These are phyloP conservation scores for Nyssa sinensis DNA, from an alignment of 148 eudicot species.

Conservation along the genomic window DNA sequence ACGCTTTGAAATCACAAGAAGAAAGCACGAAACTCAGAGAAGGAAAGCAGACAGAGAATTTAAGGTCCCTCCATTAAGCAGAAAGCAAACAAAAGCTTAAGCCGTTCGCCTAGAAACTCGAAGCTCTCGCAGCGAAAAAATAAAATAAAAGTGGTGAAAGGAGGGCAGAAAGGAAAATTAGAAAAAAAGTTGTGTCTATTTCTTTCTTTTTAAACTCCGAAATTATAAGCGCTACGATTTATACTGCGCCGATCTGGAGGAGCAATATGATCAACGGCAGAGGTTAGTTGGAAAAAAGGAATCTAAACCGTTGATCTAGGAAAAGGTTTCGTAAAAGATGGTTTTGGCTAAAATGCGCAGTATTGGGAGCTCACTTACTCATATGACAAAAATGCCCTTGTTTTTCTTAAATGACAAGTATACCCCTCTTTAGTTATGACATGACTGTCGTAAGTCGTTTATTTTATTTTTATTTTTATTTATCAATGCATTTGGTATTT, in stretches of 20 bases:
- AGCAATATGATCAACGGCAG: conserved; percentile 20
- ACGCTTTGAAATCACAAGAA: background rate
- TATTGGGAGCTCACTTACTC: too few relatives aligned
- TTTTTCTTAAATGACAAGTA: conserved; percentile 7
- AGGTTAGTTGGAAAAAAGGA: conserved; percentile 1
- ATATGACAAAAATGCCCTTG: too few relatives aligned
- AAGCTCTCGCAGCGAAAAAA: conserved; percentile 18
- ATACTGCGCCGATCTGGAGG: background rate
- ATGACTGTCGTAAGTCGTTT: too few relatives aligned
- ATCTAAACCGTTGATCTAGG: conserved; percentile 27
- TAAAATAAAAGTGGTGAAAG: conserved; percentile 20
- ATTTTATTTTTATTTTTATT: too few relatives aligned
- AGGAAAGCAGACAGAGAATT: conserved; percentile 30
- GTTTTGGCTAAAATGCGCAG: conserved; percentile 1
- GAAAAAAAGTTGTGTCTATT: conserved; percentile 4
- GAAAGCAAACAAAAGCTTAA: conserved; percentile 40
- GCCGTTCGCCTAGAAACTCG: conserved; percentile 24
- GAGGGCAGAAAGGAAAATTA: conserved; percentile 25
- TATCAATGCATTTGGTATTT: too few relatives aligned
- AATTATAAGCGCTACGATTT: too few relatives aligned
- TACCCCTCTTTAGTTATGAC: background rate
- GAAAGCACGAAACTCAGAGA: conserved; percentile 9
- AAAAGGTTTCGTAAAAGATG: conserved; percentile 5
- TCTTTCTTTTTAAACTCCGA: too few relatives aligned
- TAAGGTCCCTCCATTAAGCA: conserved; percentile 67